phyloP scores from a whole-genome alignment of 257 asterid genomes.

The Salvia splendens region DNA sequence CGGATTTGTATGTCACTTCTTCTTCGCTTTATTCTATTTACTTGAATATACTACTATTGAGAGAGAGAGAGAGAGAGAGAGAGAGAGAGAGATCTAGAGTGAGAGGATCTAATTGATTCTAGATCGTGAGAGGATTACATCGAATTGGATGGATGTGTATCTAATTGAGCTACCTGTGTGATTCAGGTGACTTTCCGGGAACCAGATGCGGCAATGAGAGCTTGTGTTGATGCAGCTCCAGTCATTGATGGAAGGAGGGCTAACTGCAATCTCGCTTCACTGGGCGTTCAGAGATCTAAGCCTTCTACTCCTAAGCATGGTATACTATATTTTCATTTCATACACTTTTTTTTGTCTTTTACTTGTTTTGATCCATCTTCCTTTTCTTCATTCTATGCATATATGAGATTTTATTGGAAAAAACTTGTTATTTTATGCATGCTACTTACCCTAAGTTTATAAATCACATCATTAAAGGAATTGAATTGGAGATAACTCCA shows the following conservation, averaged over 20 bases:
- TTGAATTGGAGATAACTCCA: background rate
- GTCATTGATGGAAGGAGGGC: constrained; percentile 98
- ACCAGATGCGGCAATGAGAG: constrained; percentile 92
- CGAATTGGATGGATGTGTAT: background rate
- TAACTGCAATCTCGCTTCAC: constrained; percentile 94
- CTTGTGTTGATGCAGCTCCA: constrained; percentile 91
- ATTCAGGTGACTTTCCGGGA: constrained; percentile 87
- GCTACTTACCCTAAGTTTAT: background rate
- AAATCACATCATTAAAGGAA: too few species aligned
- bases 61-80: too few species aligned
- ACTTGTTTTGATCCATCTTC: too few species aligned
- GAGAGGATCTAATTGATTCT: background rate
- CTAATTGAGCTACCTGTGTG: background rate
- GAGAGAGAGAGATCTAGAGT: too few species aligned
- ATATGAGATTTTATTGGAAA: background rate
- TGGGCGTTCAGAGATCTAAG: constrained; percentile 94
- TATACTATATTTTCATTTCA: constrained; percentile 9
- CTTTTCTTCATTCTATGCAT: background rate
- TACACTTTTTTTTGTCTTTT: too few species aligned
- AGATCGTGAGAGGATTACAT: constrained; percentile 5
- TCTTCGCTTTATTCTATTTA: background rate
- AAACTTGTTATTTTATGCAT: constrained; percentile 4
- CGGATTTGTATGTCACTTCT: constrained; percentile 64
- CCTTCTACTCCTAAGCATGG: constrained; percentile 91
- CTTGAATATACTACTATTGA: background rate